Percentiles rank a stretch among this genome's conserved stretches.
Conservation (phyloP, 352 stramenopile species). For the Phytophthora rubi region DNA sequence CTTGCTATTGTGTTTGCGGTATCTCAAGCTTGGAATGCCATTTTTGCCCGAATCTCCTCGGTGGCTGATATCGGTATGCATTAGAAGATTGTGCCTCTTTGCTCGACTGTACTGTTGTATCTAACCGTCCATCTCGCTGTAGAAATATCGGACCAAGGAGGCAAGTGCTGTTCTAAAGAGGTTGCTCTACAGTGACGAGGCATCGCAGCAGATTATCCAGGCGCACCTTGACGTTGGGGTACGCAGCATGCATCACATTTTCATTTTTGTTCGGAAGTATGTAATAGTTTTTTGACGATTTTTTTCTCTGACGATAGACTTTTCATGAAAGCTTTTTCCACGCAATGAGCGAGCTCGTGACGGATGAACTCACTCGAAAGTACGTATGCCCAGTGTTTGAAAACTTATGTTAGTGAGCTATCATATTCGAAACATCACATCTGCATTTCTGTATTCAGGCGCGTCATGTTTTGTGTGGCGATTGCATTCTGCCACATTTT, state of each 20-base stretch:
- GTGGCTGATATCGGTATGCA: conserved; percentile 62
- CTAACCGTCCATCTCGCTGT: conserved; percentile 2
- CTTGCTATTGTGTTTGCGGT: not conserved
- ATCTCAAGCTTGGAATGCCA: conserved; percentile 60
- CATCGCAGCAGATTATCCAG: conserved; percentile 36
- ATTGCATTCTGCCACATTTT: conserved; percentile 72
- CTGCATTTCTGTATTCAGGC: conserved; percentile 27
- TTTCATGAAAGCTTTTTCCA: conserved; percentile 47
- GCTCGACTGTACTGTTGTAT: not conserved
- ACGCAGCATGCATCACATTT: not conserved
- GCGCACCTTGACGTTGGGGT: conserved; percentile 33
- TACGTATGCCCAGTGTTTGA: conserved; percentile 13
- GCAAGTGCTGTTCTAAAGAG: conserved; percentile 45
- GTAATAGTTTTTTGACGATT: not conserved
- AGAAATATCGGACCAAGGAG: conserved; percentile 61
- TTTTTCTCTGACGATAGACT: conserved; percentile 12
- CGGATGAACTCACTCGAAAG: conserved; percentile 46
- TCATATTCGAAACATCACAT: not conserved
- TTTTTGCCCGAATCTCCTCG: conserved; percentile 74
- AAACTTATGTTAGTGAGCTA: not conserved
- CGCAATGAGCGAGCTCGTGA: conserved; percentile 43
- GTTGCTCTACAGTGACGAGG: conserved; percentile 39
- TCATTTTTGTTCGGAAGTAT: not conserved
- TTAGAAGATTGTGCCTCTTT: not conserved
- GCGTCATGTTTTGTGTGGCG: conserved; percentile 60